Evolutionary conservation across 2,329 filamentous ascomycete genomes (phyloP).

Genomic region (Alternaria sp.): DNA sequence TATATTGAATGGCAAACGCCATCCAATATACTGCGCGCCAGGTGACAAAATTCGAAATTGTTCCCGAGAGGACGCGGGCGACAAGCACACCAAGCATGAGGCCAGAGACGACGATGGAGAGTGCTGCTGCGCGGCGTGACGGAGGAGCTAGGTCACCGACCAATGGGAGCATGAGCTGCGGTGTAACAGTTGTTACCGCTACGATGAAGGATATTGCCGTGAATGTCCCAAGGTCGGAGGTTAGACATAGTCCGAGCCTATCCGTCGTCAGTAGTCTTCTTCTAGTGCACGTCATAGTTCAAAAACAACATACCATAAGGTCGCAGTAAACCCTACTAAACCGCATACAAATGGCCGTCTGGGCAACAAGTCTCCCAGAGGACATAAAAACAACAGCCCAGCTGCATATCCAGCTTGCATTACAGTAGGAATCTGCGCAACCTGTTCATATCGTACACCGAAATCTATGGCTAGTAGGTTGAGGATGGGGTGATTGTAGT

Average conservation of each 20-base stretch:
- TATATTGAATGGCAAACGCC: slow-evolving; percentile 73
- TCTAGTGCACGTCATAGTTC: not conserved
- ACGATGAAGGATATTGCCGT: slow-evolving; percentile 75
- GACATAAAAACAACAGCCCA: slow-evolving; percentile 78
- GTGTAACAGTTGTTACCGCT: slow-evolving; percentile 82
- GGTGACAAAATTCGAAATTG: slow-evolving; percentile 75
- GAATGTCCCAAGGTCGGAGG: slow-evolving; percentile 70
- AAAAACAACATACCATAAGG: slow-evolving; percentile 63
- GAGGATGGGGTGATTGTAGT: slow-evolving; percentile 82
- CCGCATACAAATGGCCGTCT: slow-evolving; percentile 74
- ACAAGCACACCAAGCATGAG: slow-evolving; percentile 79
- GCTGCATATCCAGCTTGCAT: slow-evolving; percentile 82
- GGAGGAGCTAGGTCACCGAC: slow-evolving; percentile 80
- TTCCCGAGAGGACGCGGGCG: slow-evolving; percentile 77
- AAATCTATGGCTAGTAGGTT: slow-evolving; percentile 79
- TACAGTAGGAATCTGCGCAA: slow-evolving; percentile 74
- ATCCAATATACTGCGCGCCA: slow-evolving; percentile 87
- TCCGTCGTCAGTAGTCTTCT: not conserved
- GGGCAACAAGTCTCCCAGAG: slow-evolving; percentile 74
- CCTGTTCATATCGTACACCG: slow-evolving; percentile 72
- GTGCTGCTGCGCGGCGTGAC: slow-evolving; percentile 71
- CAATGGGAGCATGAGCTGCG: slow-evolving; percentile 77
- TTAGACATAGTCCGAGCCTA: slow-evolving; percentile 73
- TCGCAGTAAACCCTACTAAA: slow-evolving; percentile 73
- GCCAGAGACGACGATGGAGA: slow-evolving; percentile 79